Percentiles rank a stretch among this genome's conserved stretches.
Evolutionary conservation across 2,329 filamentous ascomycete genomes (phyloP).

Genomic region (Hypoxylon sp.): DNA sequence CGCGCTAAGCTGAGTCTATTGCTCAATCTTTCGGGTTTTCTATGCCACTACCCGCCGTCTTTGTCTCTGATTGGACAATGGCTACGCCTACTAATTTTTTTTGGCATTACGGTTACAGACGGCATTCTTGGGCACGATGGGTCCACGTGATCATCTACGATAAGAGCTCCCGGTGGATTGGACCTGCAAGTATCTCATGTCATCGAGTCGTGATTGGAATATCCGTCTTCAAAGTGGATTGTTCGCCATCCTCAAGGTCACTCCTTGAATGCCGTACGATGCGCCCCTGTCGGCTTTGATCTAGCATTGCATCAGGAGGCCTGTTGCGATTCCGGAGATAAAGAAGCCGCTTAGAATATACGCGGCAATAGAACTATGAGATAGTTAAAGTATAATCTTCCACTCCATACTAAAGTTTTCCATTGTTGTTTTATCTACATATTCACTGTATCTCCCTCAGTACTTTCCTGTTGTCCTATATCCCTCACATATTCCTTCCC

Average conservation of each 20-base stretch:
- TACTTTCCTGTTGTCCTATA: conserved; percentile 14
- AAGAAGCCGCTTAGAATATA: conserved; percentile 31
- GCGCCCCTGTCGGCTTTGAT: conserved; percentile 34
- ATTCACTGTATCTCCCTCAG: conserved; percentile 20
- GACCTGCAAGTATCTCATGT: conserved; percentile 46
- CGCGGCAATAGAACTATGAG: conserved; percentile 25
- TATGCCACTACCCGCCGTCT: conserved; percentile 39
- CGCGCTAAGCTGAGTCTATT: conserved; percentile 41
- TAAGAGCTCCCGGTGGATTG: conserved; percentile 48
- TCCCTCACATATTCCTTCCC: conserved; percentile 7
- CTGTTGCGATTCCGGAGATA: conserved; percentile 52
- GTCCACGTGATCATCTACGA: conserved; percentile 53
- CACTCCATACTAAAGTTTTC: conserved; percentile 21
- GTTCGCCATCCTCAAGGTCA: conserved; percentile 38
- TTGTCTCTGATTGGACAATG: conserved; percentile 53
- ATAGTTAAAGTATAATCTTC: conserved; percentile 41
- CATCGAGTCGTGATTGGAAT: conserved; percentile 53
- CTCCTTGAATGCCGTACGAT: conserved; percentile 44
- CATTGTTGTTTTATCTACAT: conserved; percentile 25
- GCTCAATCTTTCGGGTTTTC: conserved; percentile 33
- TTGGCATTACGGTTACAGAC: conserved; percentile 51
- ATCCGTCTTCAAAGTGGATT: conserved; percentile 43
- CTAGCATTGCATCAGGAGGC: conserved; percentile 30
- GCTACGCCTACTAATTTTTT: conserved; percentile 30
- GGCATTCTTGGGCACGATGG: conserved; percentile 49